Evolutionary conservation across 2,329 filamentous ascomycete genomes (phyloP).

Genomic region (Tolypocladium nubicola): DNA sequence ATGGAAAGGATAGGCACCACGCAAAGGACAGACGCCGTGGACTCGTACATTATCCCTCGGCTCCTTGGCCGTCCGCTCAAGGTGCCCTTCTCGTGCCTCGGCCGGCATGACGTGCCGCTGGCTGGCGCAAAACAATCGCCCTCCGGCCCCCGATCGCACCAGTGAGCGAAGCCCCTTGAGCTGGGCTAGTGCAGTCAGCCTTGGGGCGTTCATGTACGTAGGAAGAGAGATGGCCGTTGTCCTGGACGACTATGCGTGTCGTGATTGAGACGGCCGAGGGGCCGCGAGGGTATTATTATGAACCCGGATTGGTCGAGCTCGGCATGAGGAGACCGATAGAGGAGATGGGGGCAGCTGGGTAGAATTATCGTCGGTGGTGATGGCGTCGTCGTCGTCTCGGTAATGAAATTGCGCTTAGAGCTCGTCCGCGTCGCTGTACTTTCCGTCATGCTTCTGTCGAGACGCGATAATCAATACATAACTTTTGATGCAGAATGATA

Average conservation of each 20-base stretch:
- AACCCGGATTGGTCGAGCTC: no score
- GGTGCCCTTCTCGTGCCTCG: slow-evolving; percentile 30
- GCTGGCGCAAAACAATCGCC: neutral
- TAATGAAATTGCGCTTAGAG: no score
- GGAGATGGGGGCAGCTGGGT: no score
- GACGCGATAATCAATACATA: no score
- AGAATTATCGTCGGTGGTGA: no score
- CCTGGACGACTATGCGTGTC: neutral
- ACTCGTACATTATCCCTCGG: slow-evolving; percentile 47
- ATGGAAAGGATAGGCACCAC: no score
- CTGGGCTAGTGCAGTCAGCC: neutral
- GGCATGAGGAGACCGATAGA: no score
- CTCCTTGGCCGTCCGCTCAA: slow-evolving; percentile 64
- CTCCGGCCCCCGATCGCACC: neutral
- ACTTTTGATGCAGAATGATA: no score
- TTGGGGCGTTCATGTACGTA: neutral
- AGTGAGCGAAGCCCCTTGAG: neutral
- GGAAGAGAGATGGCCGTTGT: neutral
- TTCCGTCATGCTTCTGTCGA: no score
- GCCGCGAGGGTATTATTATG: no score
- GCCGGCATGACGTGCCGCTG: neutral
- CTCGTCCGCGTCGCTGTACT: no score
- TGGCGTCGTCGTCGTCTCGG: no score
- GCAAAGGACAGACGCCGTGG: neutral
- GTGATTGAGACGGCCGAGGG: neutral